Evolutionary conservation across 192 early-diverging fungal species (phyloP).

Genomic region (Helicostylum pulchrum): DNA sequence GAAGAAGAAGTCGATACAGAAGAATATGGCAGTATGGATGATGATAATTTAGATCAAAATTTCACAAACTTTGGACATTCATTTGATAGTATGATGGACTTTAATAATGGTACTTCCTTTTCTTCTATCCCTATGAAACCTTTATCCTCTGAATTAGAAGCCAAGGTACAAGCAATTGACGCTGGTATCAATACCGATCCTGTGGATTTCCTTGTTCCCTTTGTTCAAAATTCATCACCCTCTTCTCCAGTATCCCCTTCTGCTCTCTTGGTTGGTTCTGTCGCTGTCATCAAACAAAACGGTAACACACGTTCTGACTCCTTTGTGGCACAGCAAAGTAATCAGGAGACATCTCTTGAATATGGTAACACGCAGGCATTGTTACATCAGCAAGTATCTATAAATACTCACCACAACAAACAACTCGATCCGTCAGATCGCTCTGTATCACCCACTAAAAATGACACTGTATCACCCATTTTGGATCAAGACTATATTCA

Average conservation of each 20-base stretch:
- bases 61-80: not conserved
- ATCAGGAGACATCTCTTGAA: too few relatives aligned
- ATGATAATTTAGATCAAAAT: slow-evolving; percentile 3
- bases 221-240: too few relatives aligned
- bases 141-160: slow-evolving; percentile 23
- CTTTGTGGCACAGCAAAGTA: too few relatives aligned
- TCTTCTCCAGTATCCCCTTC: too few relatives aligned
- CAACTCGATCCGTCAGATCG: not conserved
- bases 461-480: not conserved
- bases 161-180: slow-evolving; percentile 13
- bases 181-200: slow-evolving; percentile 19
- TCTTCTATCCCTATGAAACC: slow-evolving; percentile 5
- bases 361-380: not conserved
- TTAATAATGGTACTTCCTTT: not conserved
- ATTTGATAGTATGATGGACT: not conserved
- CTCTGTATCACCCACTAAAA: not conserved
- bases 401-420: not conserved
- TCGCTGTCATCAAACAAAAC: too few relatives aligned
- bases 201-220: not conserved
- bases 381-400: not conserved
- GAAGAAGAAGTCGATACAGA: not conserved
- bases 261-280: too few relatives aligned
- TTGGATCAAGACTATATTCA: not conserved
- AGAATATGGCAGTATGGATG: not conserved
- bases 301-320: too few relatives aligned